Evolutionary conservation across 805 yeast species (phyloP).

Genomic region (Pichia nakasei): DNA sequence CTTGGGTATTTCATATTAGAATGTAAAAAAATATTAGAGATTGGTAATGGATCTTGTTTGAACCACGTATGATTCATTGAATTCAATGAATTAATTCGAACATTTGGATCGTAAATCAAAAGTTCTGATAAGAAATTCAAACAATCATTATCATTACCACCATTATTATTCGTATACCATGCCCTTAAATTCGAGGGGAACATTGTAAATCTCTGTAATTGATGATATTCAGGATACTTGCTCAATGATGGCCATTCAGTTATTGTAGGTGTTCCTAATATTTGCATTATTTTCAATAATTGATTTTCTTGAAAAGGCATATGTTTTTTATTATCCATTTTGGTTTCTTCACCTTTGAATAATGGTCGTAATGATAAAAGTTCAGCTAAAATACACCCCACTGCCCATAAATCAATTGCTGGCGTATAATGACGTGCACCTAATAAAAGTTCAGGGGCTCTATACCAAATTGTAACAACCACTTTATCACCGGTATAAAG

Average conservation of each 20-base stretch:
- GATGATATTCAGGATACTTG: constrained; percentile 76
- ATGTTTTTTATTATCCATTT: constrained; percentile 85
- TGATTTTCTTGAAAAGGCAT: constrained; percentile 95
- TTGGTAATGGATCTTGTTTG: constrained; percentile 56
- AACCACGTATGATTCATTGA: constrained; percentile 77
- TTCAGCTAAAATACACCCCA: constrained; percentile 92
- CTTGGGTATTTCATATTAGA: constrained; percentile 70
- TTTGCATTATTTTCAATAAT: constrained; percentile 80
- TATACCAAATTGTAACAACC: constrained; percentile 93
- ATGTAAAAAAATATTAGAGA: constrained; percentile 68
- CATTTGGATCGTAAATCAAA: constrained; percentile 75
- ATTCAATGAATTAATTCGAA: constrained; percentile 67
- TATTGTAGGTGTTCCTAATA: constrained; percentile 80
- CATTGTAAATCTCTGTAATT: constrained; percentile 48
- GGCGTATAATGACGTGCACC: constrained; percentile 92
- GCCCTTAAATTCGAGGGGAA: constrained; percentile 64
- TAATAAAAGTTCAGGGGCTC: constrained; percentile 86
- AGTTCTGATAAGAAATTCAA: constrained; percentile 54
- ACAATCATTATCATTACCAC: constrained; percentile 65
- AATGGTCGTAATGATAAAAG: constrained; percentile 81
- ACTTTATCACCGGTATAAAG: constrained; percentile 90
- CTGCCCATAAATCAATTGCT: constrained; percentile 91
- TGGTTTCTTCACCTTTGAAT: constrained; percentile 96
- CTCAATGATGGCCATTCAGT: constrained; percentile 73
- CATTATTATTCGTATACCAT: constrained; percentile 82